These are phyloP conservation scores for Orbilia oligospora DNA, from an alignment of 2,329 filamentous ascomycete species.

Conservation along the genomic window DNA sequence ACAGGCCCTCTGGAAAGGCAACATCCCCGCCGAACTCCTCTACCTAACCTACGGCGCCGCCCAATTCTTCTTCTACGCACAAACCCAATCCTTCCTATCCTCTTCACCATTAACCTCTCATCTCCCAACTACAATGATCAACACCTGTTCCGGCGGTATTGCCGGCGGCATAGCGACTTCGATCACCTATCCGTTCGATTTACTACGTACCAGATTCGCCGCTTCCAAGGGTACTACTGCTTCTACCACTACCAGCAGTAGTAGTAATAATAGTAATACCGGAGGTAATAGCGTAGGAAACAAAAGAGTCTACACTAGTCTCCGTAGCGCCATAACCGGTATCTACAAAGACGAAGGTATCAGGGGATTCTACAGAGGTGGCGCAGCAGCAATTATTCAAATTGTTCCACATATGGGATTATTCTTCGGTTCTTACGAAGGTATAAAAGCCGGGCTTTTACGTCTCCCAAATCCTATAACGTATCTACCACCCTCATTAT, in stretches of 20 bases:
- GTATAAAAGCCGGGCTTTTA: slow-evolving; percentile 63
- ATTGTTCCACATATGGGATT: slow-evolving; percentile 97
- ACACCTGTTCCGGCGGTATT: slow-evolving; percentile 81
- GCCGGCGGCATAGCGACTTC: slow-evolving; percentile 87
- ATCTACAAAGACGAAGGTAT: slow-evolving; percentile 83
- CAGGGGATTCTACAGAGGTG: slow-evolving; percentile 87
- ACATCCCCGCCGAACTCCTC: slow-evolving; percentile 92
- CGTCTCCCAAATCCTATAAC: not conserved
- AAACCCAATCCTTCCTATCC: slow-evolving; percentile 72
- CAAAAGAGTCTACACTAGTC: slow-evolving; percentile 15
- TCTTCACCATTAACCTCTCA: slow-evolving; percentile 10
- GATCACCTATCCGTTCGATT: slow-evolving; percentile 90
- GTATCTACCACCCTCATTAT: not conserved
- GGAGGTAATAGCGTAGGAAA: not conserved
- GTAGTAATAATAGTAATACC: not conserved
- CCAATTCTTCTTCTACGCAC: slow-evolving; percentile 91
- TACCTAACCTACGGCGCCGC: slow-evolving; percentile 91
- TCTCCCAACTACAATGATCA: slow-evolving; percentile 77
- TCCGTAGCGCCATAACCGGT: slow-evolving; percentile 4
- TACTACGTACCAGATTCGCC: slow-evolving; percentile 95
- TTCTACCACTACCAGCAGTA: too few relatives aligned
- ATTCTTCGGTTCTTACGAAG: slow-evolving; percentile 93
- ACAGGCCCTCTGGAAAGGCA: slow-evolving; percentile 92
- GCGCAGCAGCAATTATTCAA: slow-evolving; percentile 84
- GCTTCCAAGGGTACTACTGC: slow-evolving; percentile 71